Evolutionary conservation across 768 basidiomycete species (phyloP), one percentile per base, ranked within the genome.

Genomic region (Hirschioporus abietinus): DNA sequence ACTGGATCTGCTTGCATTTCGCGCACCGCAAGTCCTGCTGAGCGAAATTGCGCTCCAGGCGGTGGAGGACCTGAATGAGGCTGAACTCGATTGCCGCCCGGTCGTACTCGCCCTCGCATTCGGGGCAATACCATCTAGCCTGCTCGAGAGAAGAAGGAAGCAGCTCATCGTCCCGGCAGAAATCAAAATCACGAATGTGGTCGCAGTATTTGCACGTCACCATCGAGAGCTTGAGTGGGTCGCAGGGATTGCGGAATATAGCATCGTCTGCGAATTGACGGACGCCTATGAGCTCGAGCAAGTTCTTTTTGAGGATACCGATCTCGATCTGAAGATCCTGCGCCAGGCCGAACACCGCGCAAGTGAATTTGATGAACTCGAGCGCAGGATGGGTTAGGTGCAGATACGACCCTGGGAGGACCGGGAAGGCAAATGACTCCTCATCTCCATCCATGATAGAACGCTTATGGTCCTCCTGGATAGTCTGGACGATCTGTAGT

Each of bases 191-290:
- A 1, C 91, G 86, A 67, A 95, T 82, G 17, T 81, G 78, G 75
- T 95, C 95, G 77, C 93, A 99, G 72, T 89, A 86, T 58, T 85
- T 87, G 74, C 96, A 98, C 34, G 96, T 92, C 42, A 98, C 90
- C 74, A 92, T 92, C 59, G 88, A 81, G 27, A 99, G 76, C 71
- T 91, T 90, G 65, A 96, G 83, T 9, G 92, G 87, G 74, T 94
- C 90, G 78, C 95, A 98, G 0, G 96, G 96, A 74, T 97, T 97
- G 64, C 87, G 86, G 82, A 96, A 99, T 1, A 83, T 76, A 3
- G 95, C 95, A 63, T 95, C 92, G 64, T 80, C 79, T 7, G 94
- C 88, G 72, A 96, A 99, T 75, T 97, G 95, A 63, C 89, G 86
- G 42, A 96, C 83, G 12, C 90, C 88, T 52, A 96, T 85, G 61